Evolutionary conservation across 768 basidiomycete species (phyloP).

Genomic region (Agaricus subrufescens): DNA sequence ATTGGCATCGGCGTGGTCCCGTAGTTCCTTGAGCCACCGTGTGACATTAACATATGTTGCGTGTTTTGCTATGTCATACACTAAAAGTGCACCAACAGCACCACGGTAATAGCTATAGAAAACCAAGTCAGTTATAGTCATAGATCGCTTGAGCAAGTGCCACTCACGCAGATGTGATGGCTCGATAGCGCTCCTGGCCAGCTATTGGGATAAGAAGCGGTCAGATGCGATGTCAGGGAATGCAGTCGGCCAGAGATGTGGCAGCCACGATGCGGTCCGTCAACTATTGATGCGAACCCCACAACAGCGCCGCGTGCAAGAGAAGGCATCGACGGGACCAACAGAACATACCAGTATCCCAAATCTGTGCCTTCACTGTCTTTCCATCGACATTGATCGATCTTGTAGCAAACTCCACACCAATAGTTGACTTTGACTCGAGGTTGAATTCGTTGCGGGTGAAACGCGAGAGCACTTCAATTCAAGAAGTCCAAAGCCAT

Average conservation of each 20-base stretch:
- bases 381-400: constrained; percentile 94
- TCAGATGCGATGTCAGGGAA: neutral
- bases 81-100: constrained; percentile 87
- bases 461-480: constrained; percentile 95
- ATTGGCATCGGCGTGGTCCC: constrained; percentile 91
- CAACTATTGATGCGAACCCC: constrained; percentile 1
- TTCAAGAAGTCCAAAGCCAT: neutral
- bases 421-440: constrained; percentile 98
- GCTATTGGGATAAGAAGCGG: constrained; percentile 40
- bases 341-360: constrained; percentile 84
- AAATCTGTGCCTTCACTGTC: constrained; percentile 97
- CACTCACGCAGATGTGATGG: constrained; percentile 93
- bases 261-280: neutral
- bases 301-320: constrained; percentile 9
- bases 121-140: neutral
- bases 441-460: constrained; percentile 99
- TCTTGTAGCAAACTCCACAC: constrained; percentile 97
- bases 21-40: constrained; percentile 95
- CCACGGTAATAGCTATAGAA: constrained; percentile 88
- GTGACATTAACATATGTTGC: constrained; percentile 92
- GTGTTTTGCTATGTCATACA: constrained; percentile 93
- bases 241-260: neutral
- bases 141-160: neutral
- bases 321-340: neutral
- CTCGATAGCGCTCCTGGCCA: constrained; percentile 95